These are phyloP conservation scores for Phialophora chinensis DNA, from an alignment of 2,329 filamentous ascomycete species.

Conservation along the genomic window DNA sequence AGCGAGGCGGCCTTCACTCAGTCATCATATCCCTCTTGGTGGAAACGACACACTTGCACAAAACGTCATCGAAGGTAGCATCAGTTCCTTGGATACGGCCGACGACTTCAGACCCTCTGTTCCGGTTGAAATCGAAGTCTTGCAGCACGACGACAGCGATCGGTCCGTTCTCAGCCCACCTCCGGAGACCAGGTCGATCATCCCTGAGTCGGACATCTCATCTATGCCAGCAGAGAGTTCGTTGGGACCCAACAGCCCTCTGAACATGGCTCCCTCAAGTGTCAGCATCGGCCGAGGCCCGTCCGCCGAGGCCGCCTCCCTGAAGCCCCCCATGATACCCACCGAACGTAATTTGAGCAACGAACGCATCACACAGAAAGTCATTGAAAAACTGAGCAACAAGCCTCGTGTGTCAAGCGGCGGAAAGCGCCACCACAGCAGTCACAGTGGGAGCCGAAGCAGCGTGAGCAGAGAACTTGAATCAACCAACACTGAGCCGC, in stretches of 20 bases:
- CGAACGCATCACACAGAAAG: constrained; percentile 71
- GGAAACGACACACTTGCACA: constrained; percentile 44
- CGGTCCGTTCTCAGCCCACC: constrained; percentile 66
- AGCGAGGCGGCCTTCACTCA: constrained; percentile 72
- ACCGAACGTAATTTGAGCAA: constrained; percentile 69
- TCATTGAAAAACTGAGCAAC: constrained; percentile 68
- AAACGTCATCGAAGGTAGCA: constrained; percentile 66
- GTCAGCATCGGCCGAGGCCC: constrained; percentile 56
- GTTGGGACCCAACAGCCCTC: constrained; percentile 61
- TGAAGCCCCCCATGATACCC: constrained; percentile 65
- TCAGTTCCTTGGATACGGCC: constrained; percentile 76
- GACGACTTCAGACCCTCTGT: constrained; percentile 69
- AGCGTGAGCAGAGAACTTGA: constrained; percentile 53
- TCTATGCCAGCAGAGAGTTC: constrained; percentile 76
- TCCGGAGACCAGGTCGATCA: constrained; percentile 68
- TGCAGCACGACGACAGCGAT: constrained; percentile 70
- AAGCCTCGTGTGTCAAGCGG: constrained; percentile 52
- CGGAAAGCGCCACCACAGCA: constrained; percentile 50
- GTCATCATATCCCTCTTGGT: constrained; percentile 69
- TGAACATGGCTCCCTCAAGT: constrained; percentile 37
- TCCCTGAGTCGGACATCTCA: constrained; percentile 83
- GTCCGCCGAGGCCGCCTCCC: constrained; percentile 48
- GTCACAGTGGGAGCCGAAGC: constrained; percentile 52
- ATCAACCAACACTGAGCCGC: constrained; percentile 46
- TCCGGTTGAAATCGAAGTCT: constrained; percentile 88